phyloP scores from a whole-genome alignment of 1,284 basidiomycete genomes.

The Naganishia liquefaciens region DNA sequence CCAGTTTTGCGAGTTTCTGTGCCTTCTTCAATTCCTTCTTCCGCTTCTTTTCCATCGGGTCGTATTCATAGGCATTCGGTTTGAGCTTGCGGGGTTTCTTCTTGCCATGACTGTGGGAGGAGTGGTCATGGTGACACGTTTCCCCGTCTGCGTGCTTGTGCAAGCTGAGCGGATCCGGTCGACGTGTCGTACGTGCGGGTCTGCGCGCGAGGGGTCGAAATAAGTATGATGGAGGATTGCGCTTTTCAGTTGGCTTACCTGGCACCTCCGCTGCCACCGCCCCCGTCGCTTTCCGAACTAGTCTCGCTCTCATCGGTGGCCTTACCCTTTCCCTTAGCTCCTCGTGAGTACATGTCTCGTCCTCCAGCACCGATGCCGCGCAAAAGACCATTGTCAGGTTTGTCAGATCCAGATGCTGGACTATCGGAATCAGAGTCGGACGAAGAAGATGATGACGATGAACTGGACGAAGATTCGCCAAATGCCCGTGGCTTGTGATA shows the following conservation, averaged over 20 bases:
- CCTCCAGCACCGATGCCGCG: slow-evolving; percentile 20
- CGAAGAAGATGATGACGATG: slow-evolving; percentile 44
- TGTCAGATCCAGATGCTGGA: slow-evolving; percentile 14
- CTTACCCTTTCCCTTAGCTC: slow-evolving; percentile 17
- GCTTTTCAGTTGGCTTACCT: slow-evolving; percentile 34
- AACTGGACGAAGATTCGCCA: slow-evolving; percentile 53
- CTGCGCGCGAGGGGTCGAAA: not conserved
- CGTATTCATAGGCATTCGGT: slow-evolving; percentile 41
- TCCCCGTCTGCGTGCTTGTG: slow-evolving; percentile 31
- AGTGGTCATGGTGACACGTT: slow-evolving; percentile 33
- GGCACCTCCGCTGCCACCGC: slow-evolving; percentile 42
- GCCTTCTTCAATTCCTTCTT: slow-evolving; percentile 51
- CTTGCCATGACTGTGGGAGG: slow-evolving; percentile 5
- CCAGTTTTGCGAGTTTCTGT: slow-evolving; percentile 33
- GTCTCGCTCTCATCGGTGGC: slow-evolving; percentile 29
- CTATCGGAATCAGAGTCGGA: slow-evolving; percentile 41
- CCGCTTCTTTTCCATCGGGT: slow-evolving; percentile 15
- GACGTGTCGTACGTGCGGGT: slow-evolving; percentile 9
- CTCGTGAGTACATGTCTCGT: slow-evolving; percentile 9
- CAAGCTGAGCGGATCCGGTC: slow-evolving; percentile 36
- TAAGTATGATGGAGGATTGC: not conserved
- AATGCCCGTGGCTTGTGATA: slow-evolving; percentile 56
- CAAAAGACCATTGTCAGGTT: slow-evolving; percentile 21
- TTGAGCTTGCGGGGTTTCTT: slow-evolving; percentile 24
- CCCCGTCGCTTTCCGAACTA: slow-evolving; percentile 46